Percentiles rank a stretch among this genome's conserved stretches.
These are phyloP conservation scores for Linderniella brevidens DNA, from an alignment of 257 asterid genomes.

Conservation along the genomic window DNA sequence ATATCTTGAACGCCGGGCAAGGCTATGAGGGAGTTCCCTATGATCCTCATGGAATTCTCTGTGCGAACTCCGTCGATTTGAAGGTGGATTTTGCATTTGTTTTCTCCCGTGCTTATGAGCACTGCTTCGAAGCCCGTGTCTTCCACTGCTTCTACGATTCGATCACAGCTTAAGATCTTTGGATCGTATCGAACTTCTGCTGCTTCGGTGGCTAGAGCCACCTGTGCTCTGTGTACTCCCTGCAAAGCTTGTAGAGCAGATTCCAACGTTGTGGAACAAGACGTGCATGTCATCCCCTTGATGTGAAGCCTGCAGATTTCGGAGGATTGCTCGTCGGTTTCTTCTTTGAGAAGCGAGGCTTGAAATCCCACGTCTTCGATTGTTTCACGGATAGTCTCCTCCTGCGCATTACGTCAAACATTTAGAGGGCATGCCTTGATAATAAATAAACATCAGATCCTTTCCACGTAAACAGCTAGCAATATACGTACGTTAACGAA, in stretches of 20 bases:
- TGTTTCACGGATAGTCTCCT: not conserved
- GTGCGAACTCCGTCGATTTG: no score
- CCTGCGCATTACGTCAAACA: not conserved
- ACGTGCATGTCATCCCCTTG: not conserved
- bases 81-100: not conserved
- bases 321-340: not conserved
- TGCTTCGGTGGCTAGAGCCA: not conserved
- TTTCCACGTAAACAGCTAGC: no score
- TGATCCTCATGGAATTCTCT: no score
- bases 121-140: not conserved
- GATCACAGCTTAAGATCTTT: not conserved
- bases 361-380: conserved; percentile 3
- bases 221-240: not conserved
- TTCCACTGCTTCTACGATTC: conserved; percentile 1
- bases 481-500: conserved; percentile 1
- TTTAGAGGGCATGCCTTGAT: not conserved
- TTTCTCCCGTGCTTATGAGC: not conserved
- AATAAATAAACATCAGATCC: no score
- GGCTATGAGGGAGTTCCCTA: no score
- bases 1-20: no score
- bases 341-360: not conserved
- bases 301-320: not conserved
- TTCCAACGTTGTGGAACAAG: conserved; percentile 1
- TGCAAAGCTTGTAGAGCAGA: not conserved
- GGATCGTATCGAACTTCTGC: not conserved